A percentile compares a stretch with the other conserved stretches of the same genome.
phyloP scores from a whole-genome alignment of 78 protist genomes.

The Blattamonas nauphoetae region DNA sequence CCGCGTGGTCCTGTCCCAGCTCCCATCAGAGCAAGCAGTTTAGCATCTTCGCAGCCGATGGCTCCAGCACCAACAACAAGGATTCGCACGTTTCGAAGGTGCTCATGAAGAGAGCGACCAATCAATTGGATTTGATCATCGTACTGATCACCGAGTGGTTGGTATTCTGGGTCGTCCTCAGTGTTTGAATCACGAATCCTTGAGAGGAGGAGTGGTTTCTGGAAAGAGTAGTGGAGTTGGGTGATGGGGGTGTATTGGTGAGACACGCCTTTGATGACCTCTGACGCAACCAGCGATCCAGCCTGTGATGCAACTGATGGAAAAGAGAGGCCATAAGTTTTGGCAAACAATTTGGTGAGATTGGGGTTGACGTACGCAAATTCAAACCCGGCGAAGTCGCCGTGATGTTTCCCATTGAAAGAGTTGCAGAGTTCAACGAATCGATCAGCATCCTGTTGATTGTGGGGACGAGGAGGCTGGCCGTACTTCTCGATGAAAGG shows the following conservation, averaged over 20 bases:
- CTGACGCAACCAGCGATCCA: conserved; percentile 59
- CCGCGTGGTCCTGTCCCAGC: conserved; percentile 19
- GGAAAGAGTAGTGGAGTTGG: no score
- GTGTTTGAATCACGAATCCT: no score
- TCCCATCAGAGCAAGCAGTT: conserved; percentile 41
- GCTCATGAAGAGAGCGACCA: background rate
- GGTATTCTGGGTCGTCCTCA: no score
- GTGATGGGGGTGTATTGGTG: conserved; percentile 45
- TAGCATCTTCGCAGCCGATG: conserved; percentile 51
- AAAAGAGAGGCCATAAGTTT: conserved; percentile 12
- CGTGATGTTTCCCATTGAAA: background rate
- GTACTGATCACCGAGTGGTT: background rate
- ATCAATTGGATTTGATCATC: background rate
- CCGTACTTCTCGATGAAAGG: background rate
- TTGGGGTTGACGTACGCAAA: no score
- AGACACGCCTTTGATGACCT: conserved; percentile 51
- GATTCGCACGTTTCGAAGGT: background rate
- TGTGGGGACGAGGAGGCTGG: background rate
- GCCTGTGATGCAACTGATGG: conserved; percentile 33
- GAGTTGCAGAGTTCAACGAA: background rate
- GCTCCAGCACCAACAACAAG: conserved; percentile 67
- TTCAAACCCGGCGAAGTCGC: no score
- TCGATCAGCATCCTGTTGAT: background rate
- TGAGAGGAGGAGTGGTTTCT: no score
- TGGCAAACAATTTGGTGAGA: background rate